Conservation (phyloP, 1,139 yeast species). For the Diutina sp. region DNA sequence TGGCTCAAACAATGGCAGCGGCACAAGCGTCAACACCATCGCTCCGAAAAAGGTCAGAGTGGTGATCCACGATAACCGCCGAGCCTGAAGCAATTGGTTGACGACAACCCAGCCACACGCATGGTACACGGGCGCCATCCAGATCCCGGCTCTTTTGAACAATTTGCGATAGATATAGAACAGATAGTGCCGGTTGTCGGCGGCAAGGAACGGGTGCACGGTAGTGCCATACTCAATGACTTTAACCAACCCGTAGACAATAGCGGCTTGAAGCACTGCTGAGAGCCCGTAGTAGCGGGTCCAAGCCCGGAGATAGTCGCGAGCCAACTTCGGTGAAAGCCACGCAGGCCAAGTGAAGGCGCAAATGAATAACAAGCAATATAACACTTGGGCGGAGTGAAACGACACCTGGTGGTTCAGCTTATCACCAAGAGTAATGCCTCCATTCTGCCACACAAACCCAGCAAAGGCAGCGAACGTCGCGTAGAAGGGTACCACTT, state of each 20-base stretch:
- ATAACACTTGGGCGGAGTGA: constrained; percentile 73
- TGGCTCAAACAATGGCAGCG: constrained; percentile 90
- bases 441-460: constrained; percentile 56
- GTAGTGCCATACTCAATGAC: constrained; percentile 51
- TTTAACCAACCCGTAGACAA: constrained; percentile 24
- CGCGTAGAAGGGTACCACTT: constrained; percentile 6
- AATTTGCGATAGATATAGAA: constrained; percentile 70
- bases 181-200: constrained; percentile 90
- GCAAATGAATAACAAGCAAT: constrained; percentile 53
- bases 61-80: constrained; percentile 17
- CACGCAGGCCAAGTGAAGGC: constrained; percentile 62
- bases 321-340: constrained; percentile 29
- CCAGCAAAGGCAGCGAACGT: constrained; percentile 39
- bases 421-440: constrained; percentile 82
- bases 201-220: constrained; percentile 80
- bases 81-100: constrained; percentile 10
- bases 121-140: constrained; percentile 20
- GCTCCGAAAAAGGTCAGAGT: constrained; percentile 38
- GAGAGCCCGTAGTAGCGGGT: constrained; percentile 11
- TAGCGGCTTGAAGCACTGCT: constrained; percentile 8
- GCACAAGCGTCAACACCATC: constrained; percentile 50
- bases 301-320: constrained; percentile 19
- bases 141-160: constrained; percentile 16
- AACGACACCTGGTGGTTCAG: constrained; percentile 63
- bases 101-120: constrained; percentile 26